Evolutionary conservation across 2,329 filamentous ascomycete species (phyloP).

Genomic region (Xylaria sp.): DNA sequence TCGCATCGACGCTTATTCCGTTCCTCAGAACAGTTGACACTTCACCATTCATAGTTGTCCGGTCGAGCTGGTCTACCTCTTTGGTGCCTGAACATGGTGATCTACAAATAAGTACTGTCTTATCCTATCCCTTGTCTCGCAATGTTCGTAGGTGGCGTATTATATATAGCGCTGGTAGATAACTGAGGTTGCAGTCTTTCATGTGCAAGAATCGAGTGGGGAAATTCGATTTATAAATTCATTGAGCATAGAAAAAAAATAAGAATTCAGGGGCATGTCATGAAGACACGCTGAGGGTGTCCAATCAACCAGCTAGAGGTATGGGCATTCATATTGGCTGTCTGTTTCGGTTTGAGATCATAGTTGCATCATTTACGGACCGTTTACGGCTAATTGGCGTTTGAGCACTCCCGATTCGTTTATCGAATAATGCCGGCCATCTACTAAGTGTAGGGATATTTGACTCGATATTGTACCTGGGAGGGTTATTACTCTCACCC

Average conservation of each 20-base stretch:
- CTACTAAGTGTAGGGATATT: no score
- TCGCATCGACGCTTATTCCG: no score
- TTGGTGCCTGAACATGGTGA: not conserved
- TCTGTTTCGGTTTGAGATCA: not conserved
- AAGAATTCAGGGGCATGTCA: not conserved
- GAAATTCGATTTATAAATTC: conserved; percentile 5
- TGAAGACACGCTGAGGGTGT: not conserved
- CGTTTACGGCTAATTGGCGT: not conserved
- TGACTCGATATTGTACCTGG: not conserved
- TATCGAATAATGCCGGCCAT: not conserved
- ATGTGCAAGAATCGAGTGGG: conserved; percentile 12
- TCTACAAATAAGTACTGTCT: conserved; percentile 4
- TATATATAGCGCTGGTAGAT: conserved; percentile 20
- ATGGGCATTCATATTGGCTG: not conserved
- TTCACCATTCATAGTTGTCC: conserved; percentile 17
- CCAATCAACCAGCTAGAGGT: not conserved
- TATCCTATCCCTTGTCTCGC: conserved; percentile 13
- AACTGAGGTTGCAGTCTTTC: conserved; percentile 1
- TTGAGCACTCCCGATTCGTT: not conserved
- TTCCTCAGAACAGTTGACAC: conserved; percentile 13
- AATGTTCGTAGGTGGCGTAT: conserved; percentile 17
- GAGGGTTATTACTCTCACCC: not conserved
- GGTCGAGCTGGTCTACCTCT: conserved; percentile 2
- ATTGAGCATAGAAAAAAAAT: not conserved
- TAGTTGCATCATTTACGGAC: not conserved